phyloP scores from a whole-genome alignment of 345 rosid species.

The Aquilaria sinensis region DNA sequence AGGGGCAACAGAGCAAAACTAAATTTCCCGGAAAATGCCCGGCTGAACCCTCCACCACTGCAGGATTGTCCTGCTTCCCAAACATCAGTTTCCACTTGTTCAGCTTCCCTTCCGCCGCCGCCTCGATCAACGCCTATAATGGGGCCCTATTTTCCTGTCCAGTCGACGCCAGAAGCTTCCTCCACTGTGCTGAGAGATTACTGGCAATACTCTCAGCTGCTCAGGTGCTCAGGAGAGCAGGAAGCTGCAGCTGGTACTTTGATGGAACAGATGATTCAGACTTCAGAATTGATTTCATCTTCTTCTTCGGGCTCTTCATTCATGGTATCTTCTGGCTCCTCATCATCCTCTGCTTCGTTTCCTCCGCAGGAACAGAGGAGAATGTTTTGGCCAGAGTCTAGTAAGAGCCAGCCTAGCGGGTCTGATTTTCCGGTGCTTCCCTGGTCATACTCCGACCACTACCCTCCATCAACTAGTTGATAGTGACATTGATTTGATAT shows the following conservation, averaged over 20 bases:
- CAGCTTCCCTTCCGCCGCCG: conserved; percentile 3
- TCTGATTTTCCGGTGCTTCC: conserved; percentile 24
- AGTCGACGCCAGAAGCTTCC: conserved; percentile 4
- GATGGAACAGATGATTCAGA: conserved; percentile 27
- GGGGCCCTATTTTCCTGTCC: conserved; percentile 20
- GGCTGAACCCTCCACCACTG: conserved; percentile 20
- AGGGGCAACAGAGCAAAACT: conserved; percentile 80
- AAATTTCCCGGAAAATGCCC: conserved; percentile 72
- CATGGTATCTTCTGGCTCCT: neutral
- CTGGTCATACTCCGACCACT: conserved; percentile 27
- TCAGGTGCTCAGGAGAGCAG: conserved; percentile 31
- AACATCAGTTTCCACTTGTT: conserved; percentile 11
- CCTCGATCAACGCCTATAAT: conserved; percentile 5
- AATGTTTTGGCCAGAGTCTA: conserved; percentile 16
- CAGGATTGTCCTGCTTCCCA: conserved; percentile 19
- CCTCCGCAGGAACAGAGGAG: conserved; percentile 38
- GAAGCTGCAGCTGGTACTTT: conserved; percentile 19
- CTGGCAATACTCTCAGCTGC: conserved; percentile 40
- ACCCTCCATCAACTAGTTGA: conserved; percentile 28
- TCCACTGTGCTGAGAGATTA: conserved; percentile 25
- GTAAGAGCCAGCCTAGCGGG: conserved; percentile 19
- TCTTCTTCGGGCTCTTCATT: conserved; percentile 21
- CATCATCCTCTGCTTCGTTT: conserved; percentile 31
- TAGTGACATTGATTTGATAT: neutral
- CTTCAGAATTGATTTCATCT: conserved; percentile 23